Base-by-base conservation (phyloP, 441 rosid species). In the Pelargonium myrrhifolium region DNA sequence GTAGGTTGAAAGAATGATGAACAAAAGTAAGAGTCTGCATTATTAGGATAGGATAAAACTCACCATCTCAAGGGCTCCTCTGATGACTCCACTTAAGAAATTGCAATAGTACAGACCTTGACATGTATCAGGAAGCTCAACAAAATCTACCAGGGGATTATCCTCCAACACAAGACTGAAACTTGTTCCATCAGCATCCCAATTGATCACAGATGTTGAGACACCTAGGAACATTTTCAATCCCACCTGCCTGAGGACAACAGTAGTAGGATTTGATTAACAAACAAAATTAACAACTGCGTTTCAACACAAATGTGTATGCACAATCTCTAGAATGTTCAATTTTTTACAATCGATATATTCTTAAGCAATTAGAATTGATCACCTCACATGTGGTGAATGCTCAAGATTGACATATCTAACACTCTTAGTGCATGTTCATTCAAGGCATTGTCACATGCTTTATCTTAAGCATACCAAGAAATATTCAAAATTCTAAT, bases 1-100 rank as follows among this genome's bases (percentile, higher is more conserved):
- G 17, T 9, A 1, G 6, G 6, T 9, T 37, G 1, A 37, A 1
- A 6, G 40, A 11, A 53, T 9, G 17, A 53, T 4, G 6, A 37
- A 7, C 7, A 7, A 3, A 53, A 53, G 59, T 8, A 17, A 53
- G 2, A 6, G 22, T 15, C 22, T 2, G 8, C 18, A 15, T 51
- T 15, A 9, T 6, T 20, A 53, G 22, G 59, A 53, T 17, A 20
- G 8, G 59, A 53, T 9, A 6, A 11, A 53, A 77, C 86, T 83
- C 67, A 90, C 98, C 96, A 93, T 93, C 79, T 93, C 97, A 12
- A 93, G 75, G 64, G 97, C 97, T 75, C 98, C 97, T 80, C 93
- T 82, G 53, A 93, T 80, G 76, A 93, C 97, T 73, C 97, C 96
- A 74, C 92, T 90, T 72, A 88, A 81, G 80, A 92, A 77, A 80